These are phyloP conservation scores for Sugiyamaella japonica DNA, from an alignment of 1,139 yeast species.

Conservation along the genomic window DNA sequence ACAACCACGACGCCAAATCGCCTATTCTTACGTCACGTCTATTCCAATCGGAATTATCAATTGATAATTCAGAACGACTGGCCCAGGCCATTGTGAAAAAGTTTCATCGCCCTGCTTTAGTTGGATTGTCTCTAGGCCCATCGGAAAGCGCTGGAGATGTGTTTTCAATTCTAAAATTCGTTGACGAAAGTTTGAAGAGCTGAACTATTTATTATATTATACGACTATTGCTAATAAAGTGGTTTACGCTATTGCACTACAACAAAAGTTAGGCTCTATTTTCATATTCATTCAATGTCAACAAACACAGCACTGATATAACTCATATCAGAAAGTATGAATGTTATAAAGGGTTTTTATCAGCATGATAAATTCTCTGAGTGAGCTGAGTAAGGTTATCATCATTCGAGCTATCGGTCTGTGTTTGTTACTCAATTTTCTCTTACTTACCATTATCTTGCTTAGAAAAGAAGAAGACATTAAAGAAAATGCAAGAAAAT, in stretches of 20 bases:
- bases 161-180: slow-evolving; percentile 9
- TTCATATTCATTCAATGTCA: background rate
- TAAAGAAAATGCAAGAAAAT: slow-evolving; percentile 3
- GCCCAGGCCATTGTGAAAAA: slow-evolving; percentile 26
- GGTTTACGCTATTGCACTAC: too few relatives aligned
- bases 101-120: slow-evolving; percentile 25
- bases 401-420: slow-evolving; percentile 10
- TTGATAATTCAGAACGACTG: slow-evolving; percentile 28
- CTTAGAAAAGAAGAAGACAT: background rate
- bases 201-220: background rate
- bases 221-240: too few relatives aligned
- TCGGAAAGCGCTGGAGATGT: slow-evolving; percentile 12
- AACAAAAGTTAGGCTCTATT: background rate
- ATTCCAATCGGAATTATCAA: slow-evolving; percentile 23
- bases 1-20: slow-evolving; percentile 1
- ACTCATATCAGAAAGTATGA: slow-evolving; percentile 4
- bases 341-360: slow-evolving; percentile 18
- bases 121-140: slow-evolving; percentile 23
- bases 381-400: slow-evolving; percentile 31
- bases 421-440: background rate
- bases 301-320: background rate
- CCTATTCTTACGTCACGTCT: slow-evolving; percentile 21
- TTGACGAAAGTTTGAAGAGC: background rate
- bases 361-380: slow-evolving; percentile 26
- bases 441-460: slow-evolving; percentile 6